Conservation (phyloP, 2,329 filamentous ascomycete species). For the Botryotinia narcissicola region DNA sequence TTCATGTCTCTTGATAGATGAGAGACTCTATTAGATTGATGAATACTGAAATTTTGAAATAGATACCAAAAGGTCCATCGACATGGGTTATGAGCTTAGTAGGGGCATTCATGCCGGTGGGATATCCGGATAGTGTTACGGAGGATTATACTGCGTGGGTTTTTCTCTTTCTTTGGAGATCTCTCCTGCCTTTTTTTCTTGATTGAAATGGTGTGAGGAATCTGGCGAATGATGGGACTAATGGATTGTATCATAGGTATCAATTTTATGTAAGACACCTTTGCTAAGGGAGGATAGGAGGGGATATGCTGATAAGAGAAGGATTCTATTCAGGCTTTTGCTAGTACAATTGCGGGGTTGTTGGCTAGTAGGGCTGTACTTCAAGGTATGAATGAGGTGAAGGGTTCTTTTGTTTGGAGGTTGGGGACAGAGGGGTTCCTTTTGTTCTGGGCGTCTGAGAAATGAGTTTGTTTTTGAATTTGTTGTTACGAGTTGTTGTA, state of each 20-base stretch:
- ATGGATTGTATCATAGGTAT: constrained; percentile 47
- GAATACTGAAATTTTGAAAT: constrained; percentile 6
- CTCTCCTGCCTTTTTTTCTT: not conserved
- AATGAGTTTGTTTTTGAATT: not conserved
- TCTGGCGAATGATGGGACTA: not conserved
- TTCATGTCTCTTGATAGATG: not conserved
- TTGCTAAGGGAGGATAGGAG: not conserved
- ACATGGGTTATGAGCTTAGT: constrained; percentile 42
- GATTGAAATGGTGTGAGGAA: not conserved
- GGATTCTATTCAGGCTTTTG: constrained; percentile 65
- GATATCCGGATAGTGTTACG: constrained; percentile 69
- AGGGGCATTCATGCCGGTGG: constrained; percentile 64
- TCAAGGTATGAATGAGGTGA: constrained; percentile 48
- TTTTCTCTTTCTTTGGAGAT: not conserved
- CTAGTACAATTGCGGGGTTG: constrained; percentile 61
- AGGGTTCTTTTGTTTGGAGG: not conserved
- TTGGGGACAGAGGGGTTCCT: not conserved
- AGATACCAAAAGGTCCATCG: constrained; percentile 32
- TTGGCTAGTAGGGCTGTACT: constrained; percentile 66
- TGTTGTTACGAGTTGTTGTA: no score
- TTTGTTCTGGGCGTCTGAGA: not conserved
- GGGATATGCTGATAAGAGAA: constrained; percentile 21
- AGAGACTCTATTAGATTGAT: not conserved
- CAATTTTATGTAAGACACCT: constrained; percentile 59
- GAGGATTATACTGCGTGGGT: constrained; percentile 64